Evolutionary conservation across 345 rosid species (phyloP).

Genomic region (Jatropha curcas): DNA sequence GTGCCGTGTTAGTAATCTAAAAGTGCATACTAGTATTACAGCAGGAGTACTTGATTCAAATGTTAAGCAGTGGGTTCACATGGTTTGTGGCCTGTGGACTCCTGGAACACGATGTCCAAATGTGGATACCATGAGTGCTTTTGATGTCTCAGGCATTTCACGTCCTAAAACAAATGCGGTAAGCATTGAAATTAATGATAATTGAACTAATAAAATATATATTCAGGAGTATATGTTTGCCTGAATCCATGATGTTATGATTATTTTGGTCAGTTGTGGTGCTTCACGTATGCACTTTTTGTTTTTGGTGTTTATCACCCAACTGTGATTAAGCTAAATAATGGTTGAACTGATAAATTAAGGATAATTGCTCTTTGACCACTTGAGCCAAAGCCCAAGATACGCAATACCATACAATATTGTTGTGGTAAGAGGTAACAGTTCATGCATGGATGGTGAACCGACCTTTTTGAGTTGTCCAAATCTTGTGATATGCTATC

Average conservation of each 20-base stretch:
- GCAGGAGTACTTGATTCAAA: conserved; percentile 40
- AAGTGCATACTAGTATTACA: conserved; percentile 42
- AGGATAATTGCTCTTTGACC: neutral
- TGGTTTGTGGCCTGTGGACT: conserved; percentile 63
- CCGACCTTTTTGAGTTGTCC: neutral
- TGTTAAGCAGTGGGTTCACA: conserved; percentile 57
- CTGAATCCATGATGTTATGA: neutral
- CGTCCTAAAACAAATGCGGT: conserved; percentile 35
- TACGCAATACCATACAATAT: neutral
- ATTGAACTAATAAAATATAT: neutral
- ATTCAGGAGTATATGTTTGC: neutral
- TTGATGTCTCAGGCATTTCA: conserved; percentile 50
- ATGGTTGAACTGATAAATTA: neutral
- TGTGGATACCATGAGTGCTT: conserved; percentile 55
- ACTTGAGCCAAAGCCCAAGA: neutral
- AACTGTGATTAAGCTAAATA: too few species aligned
- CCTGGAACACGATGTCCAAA: conserved; percentile 55
- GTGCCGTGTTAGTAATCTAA: conserved; percentile 13
- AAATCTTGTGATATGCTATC: neutral
- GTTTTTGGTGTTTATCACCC: neutral
- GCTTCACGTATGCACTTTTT: too few species aligned
- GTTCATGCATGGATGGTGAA: neutral
- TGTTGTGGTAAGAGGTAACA: neutral
- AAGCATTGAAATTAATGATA: conserved; percentile 3
- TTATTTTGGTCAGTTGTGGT: neutral